Percentiles rank a stretch among this genome's conserved stretches.
phyloP scores from a whole-genome alignment of 352 stramenopile genomes.

The Globisporangium yorkense region DNA sequence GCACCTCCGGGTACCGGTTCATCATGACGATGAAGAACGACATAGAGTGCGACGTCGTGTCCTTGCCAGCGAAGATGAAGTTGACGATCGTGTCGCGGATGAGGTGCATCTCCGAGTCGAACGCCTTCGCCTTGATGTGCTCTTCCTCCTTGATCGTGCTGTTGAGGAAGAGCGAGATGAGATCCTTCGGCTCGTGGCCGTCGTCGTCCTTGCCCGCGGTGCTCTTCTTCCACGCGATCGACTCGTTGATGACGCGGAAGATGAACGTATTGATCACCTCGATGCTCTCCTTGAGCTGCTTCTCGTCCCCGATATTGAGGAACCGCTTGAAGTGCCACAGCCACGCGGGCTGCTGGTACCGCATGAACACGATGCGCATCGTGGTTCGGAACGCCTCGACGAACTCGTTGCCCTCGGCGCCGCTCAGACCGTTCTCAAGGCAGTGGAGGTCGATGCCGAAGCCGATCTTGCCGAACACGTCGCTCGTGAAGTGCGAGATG shows the following conservation, averaged over 20 bases:
- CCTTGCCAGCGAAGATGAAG: constrained; percentile 53
- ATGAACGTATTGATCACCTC: too few relatives aligned
- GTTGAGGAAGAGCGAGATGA: constrained; percentile 44
- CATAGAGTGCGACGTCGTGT: constrained; percentile 28
- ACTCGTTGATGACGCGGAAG: constrained; percentile 1
- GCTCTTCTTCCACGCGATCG: background rate
- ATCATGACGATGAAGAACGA: constrained; percentile 78
- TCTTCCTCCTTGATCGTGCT: constrained; percentile 17
- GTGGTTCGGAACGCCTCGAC: constrained; percentile 22
- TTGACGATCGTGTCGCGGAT: constrained; percentile 66
- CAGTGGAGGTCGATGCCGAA: constrained; percentile 26
- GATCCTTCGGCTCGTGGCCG: constrained; percentile 11
- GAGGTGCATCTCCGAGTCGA: constrained; percentile 3
- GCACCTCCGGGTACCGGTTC: constrained; percentile 49
- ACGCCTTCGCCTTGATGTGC: constrained; percentile 16
- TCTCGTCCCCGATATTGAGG: too few relatives aligned
- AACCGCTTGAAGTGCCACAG: too few relatives aligned
- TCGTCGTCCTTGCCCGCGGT: background rate
- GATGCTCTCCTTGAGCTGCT: too few relatives aligned
- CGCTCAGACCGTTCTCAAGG: background rate
- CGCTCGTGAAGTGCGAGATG: constrained; percentile 22
- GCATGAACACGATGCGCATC: constrained; percentile 14
- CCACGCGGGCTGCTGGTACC: constrained; percentile 3
- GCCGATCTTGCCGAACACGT: constrained; percentile 3
- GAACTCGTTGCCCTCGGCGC: constrained; percentile 20